Conservation (phyloP, 2,329 filamentous ascomycete genomes). For the Byssochlamys sp. region DNA sequence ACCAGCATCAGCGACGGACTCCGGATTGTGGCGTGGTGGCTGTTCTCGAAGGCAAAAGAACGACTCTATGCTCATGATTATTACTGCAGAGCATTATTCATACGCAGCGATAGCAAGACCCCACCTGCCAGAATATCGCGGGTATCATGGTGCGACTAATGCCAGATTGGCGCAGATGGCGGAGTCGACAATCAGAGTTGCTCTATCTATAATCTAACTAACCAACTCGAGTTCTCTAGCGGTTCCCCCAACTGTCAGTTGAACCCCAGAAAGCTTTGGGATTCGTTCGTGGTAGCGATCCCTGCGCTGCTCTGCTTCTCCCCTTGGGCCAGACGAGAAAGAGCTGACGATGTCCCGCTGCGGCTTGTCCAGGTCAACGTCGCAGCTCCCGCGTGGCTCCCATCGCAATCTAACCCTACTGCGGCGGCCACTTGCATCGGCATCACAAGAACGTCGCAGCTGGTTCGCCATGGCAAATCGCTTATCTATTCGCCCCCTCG, state of each 20-base stretch:
- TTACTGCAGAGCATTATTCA: background rate
- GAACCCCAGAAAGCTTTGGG: background rate
- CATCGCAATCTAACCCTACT: background rate
- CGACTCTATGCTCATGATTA: no score
- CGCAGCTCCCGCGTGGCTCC: background rate
- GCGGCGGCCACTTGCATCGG: background rate
- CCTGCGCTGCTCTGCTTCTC: background rate
- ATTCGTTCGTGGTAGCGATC: background rate
- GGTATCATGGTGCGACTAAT: background rate
- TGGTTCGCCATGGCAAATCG: background rate
- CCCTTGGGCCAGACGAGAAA: background rate
- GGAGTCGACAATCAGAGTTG: background rate
- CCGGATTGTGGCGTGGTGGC: background rate
- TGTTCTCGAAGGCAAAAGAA: background rate
- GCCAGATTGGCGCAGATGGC: background rate
- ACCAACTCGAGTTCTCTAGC: background rate
- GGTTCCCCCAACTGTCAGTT: background rate
- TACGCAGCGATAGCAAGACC: background rate
- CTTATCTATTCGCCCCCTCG: background rate
- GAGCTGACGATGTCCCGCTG: background rate
- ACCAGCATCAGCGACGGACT: background rate
- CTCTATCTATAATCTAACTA: background rate
- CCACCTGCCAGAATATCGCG: background rate
- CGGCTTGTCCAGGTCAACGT: background rate
- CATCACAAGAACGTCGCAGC: background rate